Conservation (phyloP, 495 filamentous ascomycete species). For the Talaromyces wortmannii region DNA sequence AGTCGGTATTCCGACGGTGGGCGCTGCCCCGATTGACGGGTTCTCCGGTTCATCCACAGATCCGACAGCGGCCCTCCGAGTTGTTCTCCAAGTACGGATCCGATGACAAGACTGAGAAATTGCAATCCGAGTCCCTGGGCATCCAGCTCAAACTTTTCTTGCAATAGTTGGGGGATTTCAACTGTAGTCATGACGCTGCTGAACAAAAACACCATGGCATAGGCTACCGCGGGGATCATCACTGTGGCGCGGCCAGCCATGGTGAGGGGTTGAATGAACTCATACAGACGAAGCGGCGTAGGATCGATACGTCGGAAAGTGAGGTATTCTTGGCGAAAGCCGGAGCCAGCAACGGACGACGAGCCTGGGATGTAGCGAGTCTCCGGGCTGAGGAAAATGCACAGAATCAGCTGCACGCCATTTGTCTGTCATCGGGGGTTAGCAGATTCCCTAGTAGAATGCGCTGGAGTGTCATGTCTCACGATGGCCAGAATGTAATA, state of each 20-base stretch:
- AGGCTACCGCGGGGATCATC: conserved; percentile 27
- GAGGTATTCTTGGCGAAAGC: conserved; percentile 32
- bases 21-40: conserved; percentile 6
- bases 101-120: conserved; percentile 31
- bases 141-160: conserved; percentile 29
- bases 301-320: conserved; percentile 40
- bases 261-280: conserved; percentile 30
- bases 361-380: conserved; percentile 37
- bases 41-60: conserved; percentile 20
- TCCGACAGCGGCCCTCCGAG: conserved; percentile 29
- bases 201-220: conserved; percentile 32
- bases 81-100: conserved; percentile 34
- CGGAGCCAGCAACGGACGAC: conserved; percentile 8
- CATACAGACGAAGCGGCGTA: conserved; percentile 16
- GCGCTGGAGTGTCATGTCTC: conserved; percentile 15
- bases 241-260: conserved; percentile 20
- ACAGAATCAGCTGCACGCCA: conserved; percentile 44
- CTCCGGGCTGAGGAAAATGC: conserved; percentile 49
- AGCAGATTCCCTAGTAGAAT: conserved; percentile 1
- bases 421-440: conserved; percentile 34
- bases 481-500: conserved; percentile 23
- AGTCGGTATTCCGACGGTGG: conserved; percentile 23
- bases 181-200: conserved; percentile 26
- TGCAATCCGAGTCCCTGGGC: conserved; percentile 33
- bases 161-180: conserved; percentile 34